Evolutionary conservation across 2,329 filamentous ascomycete genomes (phyloP), one percentile per base, ranked within the genome.

Genomic region (Lachnellula subtilissima): DNA sequence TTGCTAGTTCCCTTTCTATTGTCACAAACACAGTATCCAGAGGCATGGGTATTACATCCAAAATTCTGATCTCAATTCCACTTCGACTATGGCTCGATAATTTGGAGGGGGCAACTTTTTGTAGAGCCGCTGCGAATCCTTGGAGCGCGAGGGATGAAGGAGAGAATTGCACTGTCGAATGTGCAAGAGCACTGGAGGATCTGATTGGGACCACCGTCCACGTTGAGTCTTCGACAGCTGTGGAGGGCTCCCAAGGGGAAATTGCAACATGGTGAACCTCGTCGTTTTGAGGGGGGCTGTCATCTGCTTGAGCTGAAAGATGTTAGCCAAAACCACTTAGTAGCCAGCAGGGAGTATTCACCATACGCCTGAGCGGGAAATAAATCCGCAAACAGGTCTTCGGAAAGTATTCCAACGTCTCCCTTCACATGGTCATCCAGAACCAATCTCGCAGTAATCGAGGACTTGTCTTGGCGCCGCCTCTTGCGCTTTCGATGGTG

Each of bases 131-230:
- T 40, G 90, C 85, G 66, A 97, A 95, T 61, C 84, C 85, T 72
- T 96, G 91, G 1, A 96, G 81, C 50, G 82, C 87, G 56, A 81
- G 79, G 52, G 84, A 95, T 48, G 80, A 80, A 0, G 88, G 82
- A 12, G 89, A 88, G 65, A 93, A 88, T 59, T 92, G 86, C 40
- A 97, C 80, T 1, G 89, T 95, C 5, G 88, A 90, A 61, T 87
- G 83, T 17, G 89, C 82, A 45, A 91, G 78, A 9, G 82, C 79
- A 45, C 83, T 78, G 43, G 85, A 85, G 61, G 73, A 75, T 53
- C 78, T 76, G 57, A 96, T 83, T 1, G 93, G 89, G 36, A 97
- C 82, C 50, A 97, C 82, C 7, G 91, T 91, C 94, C 94, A 99
- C 48, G 82, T 79, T 17, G 84, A 82, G 56, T 85, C 83, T 68